phyloP scores from a whole-genome alignment of 768 basidiomycete genomes.

The Guyanaporus albipodus region DNA sequence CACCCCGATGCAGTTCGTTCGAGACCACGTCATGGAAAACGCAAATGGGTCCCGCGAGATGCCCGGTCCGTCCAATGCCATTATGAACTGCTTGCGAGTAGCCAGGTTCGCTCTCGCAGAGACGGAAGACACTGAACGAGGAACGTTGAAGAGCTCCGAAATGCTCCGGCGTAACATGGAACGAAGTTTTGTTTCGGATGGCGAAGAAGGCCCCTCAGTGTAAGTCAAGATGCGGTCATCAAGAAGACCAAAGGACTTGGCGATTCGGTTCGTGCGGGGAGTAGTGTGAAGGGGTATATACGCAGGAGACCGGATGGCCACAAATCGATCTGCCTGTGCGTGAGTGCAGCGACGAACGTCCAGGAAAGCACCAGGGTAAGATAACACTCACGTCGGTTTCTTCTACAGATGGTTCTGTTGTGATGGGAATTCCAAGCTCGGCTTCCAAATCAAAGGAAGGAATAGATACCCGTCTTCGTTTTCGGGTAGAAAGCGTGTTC shows the following conservation, averaged over 20 bases:
- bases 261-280: conserved; percentile 64
- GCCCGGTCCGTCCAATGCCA: conserved; percentile 64
- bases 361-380: background rate
- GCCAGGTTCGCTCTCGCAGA: conserved; percentile 60
- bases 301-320: conserved; percentile 48
- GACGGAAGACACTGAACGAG: conserved; percentile 31
- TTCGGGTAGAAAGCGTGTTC: conserved; percentile 38
- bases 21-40: conserved; percentile 61
- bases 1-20: conserved; percentile 55
- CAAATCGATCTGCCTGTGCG: conserved; percentile 56
- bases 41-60: conserved; percentile 51
- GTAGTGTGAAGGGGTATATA: conserved; percentile 56
- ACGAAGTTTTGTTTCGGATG: conserved; percentile 40
- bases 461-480: conserved; percentile 41
- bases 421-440: conserved; percentile 26
- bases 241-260: conserved; percentile 55
- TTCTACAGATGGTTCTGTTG: conserved; percentile 20
- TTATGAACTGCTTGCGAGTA: conserved; percentile 48
- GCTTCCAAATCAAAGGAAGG: conserved; percentile 36
- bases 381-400: conserved; percentile 27
- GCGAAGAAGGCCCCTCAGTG: conserved; percentile 35
- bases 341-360: background rate
- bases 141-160: conserved; percentile 44
- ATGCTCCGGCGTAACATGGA: conserved; percentile 50
- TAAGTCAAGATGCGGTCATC: conserved; percentile 55